Conservation (phyloP, 495 filamentous ascomycete genomes). For the Pyronema omphalodes region DNA sequence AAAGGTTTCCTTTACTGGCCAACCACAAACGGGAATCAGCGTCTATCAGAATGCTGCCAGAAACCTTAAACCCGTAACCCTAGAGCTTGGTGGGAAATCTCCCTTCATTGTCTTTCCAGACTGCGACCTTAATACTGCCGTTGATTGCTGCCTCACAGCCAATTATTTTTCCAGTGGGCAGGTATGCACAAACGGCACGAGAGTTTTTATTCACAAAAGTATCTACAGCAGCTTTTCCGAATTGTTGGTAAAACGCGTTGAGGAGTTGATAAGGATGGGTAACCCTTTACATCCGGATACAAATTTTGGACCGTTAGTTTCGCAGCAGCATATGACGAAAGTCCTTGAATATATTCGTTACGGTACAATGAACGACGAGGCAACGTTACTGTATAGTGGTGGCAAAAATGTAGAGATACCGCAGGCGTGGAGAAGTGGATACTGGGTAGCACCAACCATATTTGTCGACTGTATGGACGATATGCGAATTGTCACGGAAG, state of each 20-base stretch:
- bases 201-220: slow-evolving; percentile 48
- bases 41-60: slow-evolving; percentile 46
- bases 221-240: slow-evolving; percentile 48
- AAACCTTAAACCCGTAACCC: slow-evolving; percentile 62
- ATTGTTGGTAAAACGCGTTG: slow-evolving; percentile 45
- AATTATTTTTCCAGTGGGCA: slow-evolving; percentile 72
- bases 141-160: slow-evolving; percentile 72
- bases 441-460: slow-evolving; percentile 52
- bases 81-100: slow-evolving; percentile 72
- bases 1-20: slow-evolving; percentile 73
- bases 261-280: slow-evolving; percentile 41
- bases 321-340: slow-evolving; percentile 47
- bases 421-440: slow-evolving; percentile 39
- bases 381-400: slow-evolving; percentile 54
- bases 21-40: slow-evolving; percentile 57
- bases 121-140: slow-evolving; percentile 49
- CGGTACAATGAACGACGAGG: slow-evolving; percentile 49
- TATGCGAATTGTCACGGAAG: slow-evolving; percentile 57
- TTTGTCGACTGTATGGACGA: slow-evolving; percentile 56
- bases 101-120: slow-evolving; percentile 56
- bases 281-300: slow-evolving; percentile 47
- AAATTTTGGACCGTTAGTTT: slow-evolving; percentile 63
- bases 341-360: slow-evolving; percentile 49
- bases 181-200: slow-evolving; percentile 70
- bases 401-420: slow-evolving; percentile 23